phyloP scores from a whole-genome alignment of 1,284 basidiomycete species.

The Termitomyces sp. region DNA sequence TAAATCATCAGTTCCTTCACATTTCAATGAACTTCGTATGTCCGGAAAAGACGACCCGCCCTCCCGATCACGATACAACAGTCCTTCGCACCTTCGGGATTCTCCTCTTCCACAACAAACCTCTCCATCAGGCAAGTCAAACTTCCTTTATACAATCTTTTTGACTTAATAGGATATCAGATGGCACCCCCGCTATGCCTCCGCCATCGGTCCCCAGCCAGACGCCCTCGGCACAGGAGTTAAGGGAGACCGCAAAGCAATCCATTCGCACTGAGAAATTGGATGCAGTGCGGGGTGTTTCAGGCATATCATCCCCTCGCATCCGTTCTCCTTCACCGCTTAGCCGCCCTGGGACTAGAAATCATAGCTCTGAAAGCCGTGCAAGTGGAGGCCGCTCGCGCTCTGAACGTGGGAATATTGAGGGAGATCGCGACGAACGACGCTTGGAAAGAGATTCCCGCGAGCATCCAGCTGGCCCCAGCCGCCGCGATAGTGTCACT shows the following conservation, averaged over 20 bases:
- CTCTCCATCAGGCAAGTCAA: slow-evolving; percentile 26
- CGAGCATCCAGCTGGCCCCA: slow-evolving; percentile 30
- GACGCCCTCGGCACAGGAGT: slow-evolving; percentile 72
- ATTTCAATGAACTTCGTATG: slow-evolving; percentile 15
- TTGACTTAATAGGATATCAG: slow-evolving; percentile 24
- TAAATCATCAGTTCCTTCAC: slow-evolving; percentile 20
- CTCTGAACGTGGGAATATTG: slow-evolving; percentile 42
- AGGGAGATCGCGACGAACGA: slow-evolving; percentile 48
- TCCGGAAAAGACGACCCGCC: slow-evolving; percentile 16
- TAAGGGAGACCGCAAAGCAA: slow-evolving; percentile 72
- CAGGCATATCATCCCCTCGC: slow-evolving; percentile 52
- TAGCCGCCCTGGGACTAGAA: slow-evolving; percentile 63
- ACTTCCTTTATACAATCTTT: slow-evolving; percentile 33
- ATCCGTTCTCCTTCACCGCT: slow-evolving; percentile 61
- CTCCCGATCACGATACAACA: slow-evolving; percentile 19
- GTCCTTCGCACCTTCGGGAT: slow-evolving; percentile 20
- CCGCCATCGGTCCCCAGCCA: slow-evolving; percentile 77
- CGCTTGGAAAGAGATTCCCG: slow-evolving; percentile 44
- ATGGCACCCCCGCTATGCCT: slow-evolving; percentile 51
- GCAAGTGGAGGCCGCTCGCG: slow-evolving; percentile 59
- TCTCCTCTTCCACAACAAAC: slow-evolving; percentile 13
- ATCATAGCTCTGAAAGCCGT: slow-evolving; percentile 67
- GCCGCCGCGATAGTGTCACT: slow-evolving; percentile 42
- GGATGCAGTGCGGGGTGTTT: slow-evolving; percentile 38
- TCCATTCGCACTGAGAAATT: slow-evolving; percentile 43